These are phyloP conservation scores for Talaromyces sp. DNA, from an alignment of 2,329 filamentous ascomycete genomes.

Conservation along the genomic window DNA sequence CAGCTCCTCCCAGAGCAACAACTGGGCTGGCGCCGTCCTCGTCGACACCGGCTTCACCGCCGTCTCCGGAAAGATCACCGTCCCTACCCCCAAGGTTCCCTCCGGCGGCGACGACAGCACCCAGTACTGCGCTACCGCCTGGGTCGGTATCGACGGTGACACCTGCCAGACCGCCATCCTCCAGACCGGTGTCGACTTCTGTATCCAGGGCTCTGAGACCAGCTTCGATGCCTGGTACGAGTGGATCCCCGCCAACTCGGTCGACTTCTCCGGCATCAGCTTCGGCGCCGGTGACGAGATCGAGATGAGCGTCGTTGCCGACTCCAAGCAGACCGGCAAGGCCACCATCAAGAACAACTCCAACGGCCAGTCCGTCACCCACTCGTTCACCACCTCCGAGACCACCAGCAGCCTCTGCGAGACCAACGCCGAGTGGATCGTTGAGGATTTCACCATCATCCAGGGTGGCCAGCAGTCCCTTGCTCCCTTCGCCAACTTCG, in stretches of 20 bases:
- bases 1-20: slow-evolving; percentile 41
- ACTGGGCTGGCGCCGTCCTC: slow-evolving; percentile 58
- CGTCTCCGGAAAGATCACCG: slow-evolving; percentile 42
- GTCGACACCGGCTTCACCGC: slow-evolving; percentile 44
- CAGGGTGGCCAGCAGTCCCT: slow-evolving; percentile 30
- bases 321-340: slow-evolving; percentile 39
- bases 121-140: slow-evolving; percentile 43
- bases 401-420: slow-evolving; percentile 43
- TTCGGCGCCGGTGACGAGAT: slow-evolving; percentile 45
- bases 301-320: slow-evolving; percentile 35
- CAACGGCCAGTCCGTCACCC: slow-evolving; percentile 49
- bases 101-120: slow-evolving; percentile 38
- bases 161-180: slow-evolving; percentile 52
- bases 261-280: slow-evolving; percentile 46
- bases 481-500: slow-evolving; percentile 46
- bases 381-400: slow-evolving; percentile 44
- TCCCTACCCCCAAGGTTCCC: slow-evolving; percentile 45
- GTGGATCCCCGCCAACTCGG: slow-evolving; percentile 55
- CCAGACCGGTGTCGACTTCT: slow-evolving; percentile 56
- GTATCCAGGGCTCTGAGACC: slow-evolving; percentile 31
- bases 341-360: slow-evolving; percentile 49
- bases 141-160: slow-evolving; percentile 60
- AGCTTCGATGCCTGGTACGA: slow-evolving; percentile 57
- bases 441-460: slow-evolving; percentile 49
- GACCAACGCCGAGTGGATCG: slow-evolving; percentile 60